A percentile compares a stretch with the other conserved stretches of the same genome.
phyloP scores from a whole-genome alignment of 805 yeast species.

The Lachancea kluyveri region DNA sequence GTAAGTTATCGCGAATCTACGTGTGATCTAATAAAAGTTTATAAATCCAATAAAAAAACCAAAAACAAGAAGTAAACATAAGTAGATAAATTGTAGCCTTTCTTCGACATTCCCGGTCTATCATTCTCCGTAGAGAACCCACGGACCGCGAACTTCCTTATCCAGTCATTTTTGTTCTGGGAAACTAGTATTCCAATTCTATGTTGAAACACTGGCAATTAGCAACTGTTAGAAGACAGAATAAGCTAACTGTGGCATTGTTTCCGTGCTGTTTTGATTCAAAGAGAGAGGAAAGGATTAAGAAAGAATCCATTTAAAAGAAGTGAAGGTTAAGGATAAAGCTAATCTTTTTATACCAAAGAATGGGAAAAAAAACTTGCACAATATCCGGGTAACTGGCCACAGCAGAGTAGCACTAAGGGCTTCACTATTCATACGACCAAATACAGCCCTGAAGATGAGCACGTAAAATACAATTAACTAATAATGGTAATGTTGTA shows the following conservation, averaged over 20 bases:
- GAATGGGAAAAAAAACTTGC: too few relatives aligned
- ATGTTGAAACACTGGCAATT: constrained; percentile 34
- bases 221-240: constrained; percentile 31
- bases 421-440: too few relatives aligned
- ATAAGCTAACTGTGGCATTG: constrained; percentile 35
- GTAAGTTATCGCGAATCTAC: constrained; percentile 2
- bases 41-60: constrained; percentile 1
- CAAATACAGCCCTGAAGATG: too few relatives aligned
- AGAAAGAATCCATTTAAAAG: not conserved
- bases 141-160: constrained; percentile 35
- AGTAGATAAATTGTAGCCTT: constrained; percentile 32
- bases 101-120: constrained; percentile 35
- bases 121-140: constrained; percentile 21
- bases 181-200: constrained; percentile 31
- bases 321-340: not conserved
- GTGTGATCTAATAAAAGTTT: not conserved
- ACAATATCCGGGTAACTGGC: too few relatives aligned
- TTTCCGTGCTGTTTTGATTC: constrained; percentile 34
- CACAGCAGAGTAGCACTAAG: too few relatives aligned
- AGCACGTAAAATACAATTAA: too few relatives aligned
- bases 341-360: too few relatives aligned
- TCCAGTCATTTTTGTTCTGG: constrained; percentile 32
- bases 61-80: constrained; percentile 3
- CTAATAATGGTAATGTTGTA: constrained; percentile 1
- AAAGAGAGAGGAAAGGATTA: constrained; percentile 2